These are phyloP conservation scores for Fusarium sp. DNA, from an alignment of 2,329 filamentous ascomycete species.

Conservation along the genomic window DNA sequence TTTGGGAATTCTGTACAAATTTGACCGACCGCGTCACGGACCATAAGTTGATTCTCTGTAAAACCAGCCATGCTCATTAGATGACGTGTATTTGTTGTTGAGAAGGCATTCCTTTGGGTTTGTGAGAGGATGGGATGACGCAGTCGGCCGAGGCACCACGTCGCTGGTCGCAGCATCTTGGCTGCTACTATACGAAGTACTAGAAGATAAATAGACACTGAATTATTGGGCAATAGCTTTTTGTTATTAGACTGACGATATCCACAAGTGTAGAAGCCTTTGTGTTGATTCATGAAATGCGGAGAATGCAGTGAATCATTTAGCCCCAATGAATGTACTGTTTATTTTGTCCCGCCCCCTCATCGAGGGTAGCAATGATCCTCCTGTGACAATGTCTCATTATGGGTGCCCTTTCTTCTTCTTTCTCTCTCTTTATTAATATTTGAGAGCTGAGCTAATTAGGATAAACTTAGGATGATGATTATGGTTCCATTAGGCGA, in stretches of 20 bases:
- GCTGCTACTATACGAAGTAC: neutral
- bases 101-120: conserved; percentile 46
- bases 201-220: neutral
- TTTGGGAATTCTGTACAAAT: conserved; percentile 79
- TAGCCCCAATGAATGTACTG: neutral
- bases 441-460: too few relatives aligned
- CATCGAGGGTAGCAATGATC: too few relatives aligned
- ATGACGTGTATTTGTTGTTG: conserved; percentile 47
- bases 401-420: too few relatives aligned
- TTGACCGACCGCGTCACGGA: conserved; percentile 75
- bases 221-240: neutral
- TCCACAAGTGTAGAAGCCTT: neutral
- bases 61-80: conserved; percentile 81
- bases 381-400: too few relatives aligned
- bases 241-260: neutral
- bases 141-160: conserved; percentile 16
- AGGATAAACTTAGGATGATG: too few relatives aligned
- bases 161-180: conserved; percentile 27
- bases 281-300: neutral
- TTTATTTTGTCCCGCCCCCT: neutral
- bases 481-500: too few relatives aligned
- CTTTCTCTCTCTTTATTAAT: too few relatives aligned
- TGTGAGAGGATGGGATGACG: conserved; percentile 18
- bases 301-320: neutral
- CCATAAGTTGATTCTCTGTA: conserved; percentile 76